Conservation (phyloP, 306 rosid species). For the Quercus mongolica region DNA sequence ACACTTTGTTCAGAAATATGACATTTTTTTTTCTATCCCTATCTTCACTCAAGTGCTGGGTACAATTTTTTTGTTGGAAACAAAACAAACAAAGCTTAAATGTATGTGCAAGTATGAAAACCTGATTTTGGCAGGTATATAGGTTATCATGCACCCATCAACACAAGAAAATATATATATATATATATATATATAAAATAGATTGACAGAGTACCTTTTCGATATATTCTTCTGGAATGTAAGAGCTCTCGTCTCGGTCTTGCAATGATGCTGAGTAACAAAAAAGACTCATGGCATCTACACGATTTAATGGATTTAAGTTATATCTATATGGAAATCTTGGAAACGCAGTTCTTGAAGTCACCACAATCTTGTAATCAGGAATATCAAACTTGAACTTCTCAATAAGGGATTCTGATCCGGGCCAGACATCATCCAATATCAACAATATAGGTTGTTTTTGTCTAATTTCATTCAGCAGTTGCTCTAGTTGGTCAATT, state of each 20-base stretch:
- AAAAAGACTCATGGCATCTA: slow-evolving; percentile 28
- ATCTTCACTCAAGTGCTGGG: no score
- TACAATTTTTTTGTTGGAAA: no score
- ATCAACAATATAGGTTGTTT: slow-evolving; percentile 13
- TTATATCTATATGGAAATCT: slow-evolving; percentile 8
- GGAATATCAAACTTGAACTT: slow-evolving; percentile 11
- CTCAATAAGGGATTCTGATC: slow-evolving; percentile 16
- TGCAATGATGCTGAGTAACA: slow-evolving; percentile 19
- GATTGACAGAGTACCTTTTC: slow-evolving; percentile 9
- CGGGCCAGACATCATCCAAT: slow-evolving; percentile 32
- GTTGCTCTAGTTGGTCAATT: background rate
- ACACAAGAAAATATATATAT: no score
- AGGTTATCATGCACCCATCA: no score
- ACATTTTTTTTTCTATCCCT: no score
- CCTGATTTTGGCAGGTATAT: no score
- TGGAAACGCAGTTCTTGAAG: slow-evolving; percentile 23
- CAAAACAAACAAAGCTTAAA: no score
- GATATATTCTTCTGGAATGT: slow-evolving; percentile 12
- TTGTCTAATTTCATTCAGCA: background rate
- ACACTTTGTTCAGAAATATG: no score
- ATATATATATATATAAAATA: no score
- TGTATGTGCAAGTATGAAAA: no score
- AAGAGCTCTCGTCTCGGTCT: background rate
- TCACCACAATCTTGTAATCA: slow-evolving; percentile 35
- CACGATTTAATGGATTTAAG: background rate